phyloP scores from a whole-genome alignment of 2,329 filamentous ascomycete genomes.

The Curvularia sp. region DNA sequence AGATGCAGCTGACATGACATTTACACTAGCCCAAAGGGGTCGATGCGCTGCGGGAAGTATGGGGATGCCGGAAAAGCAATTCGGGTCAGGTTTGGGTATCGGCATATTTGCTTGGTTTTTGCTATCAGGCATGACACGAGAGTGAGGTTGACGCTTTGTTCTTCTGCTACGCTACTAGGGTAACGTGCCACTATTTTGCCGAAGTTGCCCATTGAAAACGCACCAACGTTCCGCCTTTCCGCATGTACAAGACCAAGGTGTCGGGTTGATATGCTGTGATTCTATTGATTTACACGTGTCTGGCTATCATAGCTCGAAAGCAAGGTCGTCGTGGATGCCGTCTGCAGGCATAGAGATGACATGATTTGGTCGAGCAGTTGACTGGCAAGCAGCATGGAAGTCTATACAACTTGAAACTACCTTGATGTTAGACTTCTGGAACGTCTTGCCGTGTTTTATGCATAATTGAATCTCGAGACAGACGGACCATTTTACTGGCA shows the following conservation, averaged over 20 bases:
- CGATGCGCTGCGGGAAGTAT: constrained; percentile 8
- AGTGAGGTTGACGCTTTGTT: constrained; percentile 13
- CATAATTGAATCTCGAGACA: constrained; percentile 1
- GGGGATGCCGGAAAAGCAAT: constrained; percentile 20
- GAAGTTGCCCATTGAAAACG: constrained; percentile 10
- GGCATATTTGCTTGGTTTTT: constrained; percentile 16
- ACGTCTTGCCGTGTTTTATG: neutral
- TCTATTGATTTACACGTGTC: constrained; percentile 14
- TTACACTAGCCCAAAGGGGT: constrained; percentile 13
- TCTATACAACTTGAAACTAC: constrained; percentile 9
- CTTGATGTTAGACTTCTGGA: constrained; percentile 4
- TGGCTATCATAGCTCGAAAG: constrained; percentile 1
- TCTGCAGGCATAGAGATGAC: neutral
- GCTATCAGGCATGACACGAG: constrained; percentile 10
- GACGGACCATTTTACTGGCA: neutral
- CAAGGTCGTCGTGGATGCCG: neutral
- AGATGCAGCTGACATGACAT: constrained; percentile 16
- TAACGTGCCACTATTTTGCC: constrained; percentile 13
- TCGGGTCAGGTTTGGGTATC: constrained; percentile 3
- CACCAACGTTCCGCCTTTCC: constrained; percentile 7
- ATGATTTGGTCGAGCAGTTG: constrained; percentile 2
- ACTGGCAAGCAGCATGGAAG: neutral
- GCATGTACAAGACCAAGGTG: neutral
- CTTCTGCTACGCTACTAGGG: constrained; percentile 11
- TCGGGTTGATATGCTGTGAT: constrained; percentile 7